Conservation (phyloP, 2,329 filamentous ascomycete genomes). For the Beauveria asiatica region DNA sequence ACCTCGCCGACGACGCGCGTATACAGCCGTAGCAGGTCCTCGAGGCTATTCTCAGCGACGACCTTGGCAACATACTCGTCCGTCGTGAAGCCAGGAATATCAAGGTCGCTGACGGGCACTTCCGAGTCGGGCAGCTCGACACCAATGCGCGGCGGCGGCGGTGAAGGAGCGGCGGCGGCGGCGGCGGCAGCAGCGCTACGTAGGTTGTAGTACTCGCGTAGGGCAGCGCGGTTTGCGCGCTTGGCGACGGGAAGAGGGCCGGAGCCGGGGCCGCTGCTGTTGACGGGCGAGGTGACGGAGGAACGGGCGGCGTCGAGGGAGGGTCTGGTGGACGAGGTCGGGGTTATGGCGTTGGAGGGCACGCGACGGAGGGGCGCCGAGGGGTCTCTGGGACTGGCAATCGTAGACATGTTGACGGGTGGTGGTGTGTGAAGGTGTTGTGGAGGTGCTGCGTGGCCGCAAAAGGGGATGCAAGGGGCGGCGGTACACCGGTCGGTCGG, state of each 20-base stretch:
- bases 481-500: no score
- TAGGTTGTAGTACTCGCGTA: conserved; percentile 93
- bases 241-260: conserved; percentile 26
- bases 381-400: conserved; percentile 53
- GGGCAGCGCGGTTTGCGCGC: conserved; percentile 68
- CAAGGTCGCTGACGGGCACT: conserved; percentile 62
- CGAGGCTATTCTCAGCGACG: conserved; percentile 53
- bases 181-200: conserved; percentile 20
- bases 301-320: conserved; percentile 61
- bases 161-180: conserved; percentile 14
- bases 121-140: conserved; percentile 37
- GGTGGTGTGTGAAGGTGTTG: no score
- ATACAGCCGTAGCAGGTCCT: conserved; percentile 62
- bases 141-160: conserved; percentile 32
- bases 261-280: conserved; percentile 11
- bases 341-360: conserved; percentile 33
- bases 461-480: no score
- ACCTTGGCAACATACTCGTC: conserved; percentile 57
- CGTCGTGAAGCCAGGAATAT: conserved; percentile 63
- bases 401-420: conserved; percentile 48
- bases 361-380: conserved; percentile 50
- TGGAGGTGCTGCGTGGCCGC: no score
- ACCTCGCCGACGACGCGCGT: conserved; percentile 71
- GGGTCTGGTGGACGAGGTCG: conserved; percentile 65
- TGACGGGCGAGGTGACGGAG: conserved; percentile 43